Base-by-base conservation (phyloP, 2,329 filamentous ascomycete species). In the Aspergillus nomiae region DNA sequence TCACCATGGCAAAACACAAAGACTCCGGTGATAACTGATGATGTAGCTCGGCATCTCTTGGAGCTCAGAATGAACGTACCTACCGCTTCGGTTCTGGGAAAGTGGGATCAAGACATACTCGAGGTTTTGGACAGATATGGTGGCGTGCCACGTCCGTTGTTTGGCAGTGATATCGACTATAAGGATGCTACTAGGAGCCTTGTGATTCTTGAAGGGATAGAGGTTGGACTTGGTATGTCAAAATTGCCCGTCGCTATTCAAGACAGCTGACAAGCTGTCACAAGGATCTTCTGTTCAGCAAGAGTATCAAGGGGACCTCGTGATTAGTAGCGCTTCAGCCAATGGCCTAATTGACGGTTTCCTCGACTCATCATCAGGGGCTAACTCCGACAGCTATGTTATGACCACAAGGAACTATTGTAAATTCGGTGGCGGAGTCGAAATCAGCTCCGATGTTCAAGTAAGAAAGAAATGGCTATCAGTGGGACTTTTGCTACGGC, bases 81-180 rank as follows among this genome's bases (percentile, higher is more conserved):
- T 77, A 73, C 83, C 81, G 69, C 78, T 83, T 58, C 82, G 78
- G 60, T 69, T 34, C 67, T 80, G 38, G 72, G 74, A 30, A 68
- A 66, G 46, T 72, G 76, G 56, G 79, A 83, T 62, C 82, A 86
- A 48, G 77, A 78, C 43, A 83, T 85, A 10, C 76, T 91, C 45
- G 78, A 81, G 56, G 78, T 86, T 67, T 80, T 92, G 71, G 86
- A 87, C 71, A 78, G 79, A 56, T 90, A 87, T 74, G 89, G 87
- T 65, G 86, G 84, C 65, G 72, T 78, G 34, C 76, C 59, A 16
- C 83, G 8, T 69, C 78, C 59, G 74, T 81, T 91, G 38, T 88
- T 91, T 68, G 77, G 75, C 51, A 76, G 72, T 30, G 54, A 63
- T 28, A 46, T 58, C 30, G 59, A 60, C 21, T 57, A 60, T 34